A percentile compares a stretch with the other conserved stretches of the same genome.
phyloP scores from a whole-genome alignment of 768 basidiomycete species.

The Amyloporia xantha region DNA sequence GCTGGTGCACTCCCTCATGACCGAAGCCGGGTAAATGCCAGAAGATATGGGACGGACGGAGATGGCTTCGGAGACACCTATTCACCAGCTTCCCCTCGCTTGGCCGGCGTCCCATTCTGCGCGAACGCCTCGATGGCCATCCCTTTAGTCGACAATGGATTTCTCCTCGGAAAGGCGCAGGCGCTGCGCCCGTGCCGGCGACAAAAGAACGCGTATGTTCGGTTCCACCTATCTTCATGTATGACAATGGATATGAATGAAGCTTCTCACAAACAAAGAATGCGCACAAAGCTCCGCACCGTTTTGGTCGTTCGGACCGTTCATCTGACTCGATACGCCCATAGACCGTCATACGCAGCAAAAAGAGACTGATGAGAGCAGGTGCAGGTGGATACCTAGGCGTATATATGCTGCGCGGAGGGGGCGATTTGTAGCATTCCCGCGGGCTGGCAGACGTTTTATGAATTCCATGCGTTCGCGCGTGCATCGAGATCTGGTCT shows the following conservation, averaged over 20 bases:
- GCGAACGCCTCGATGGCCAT: slow-evolving; percentile 67
- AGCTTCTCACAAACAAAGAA: no score
- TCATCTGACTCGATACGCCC: slow-evolving; percentile 70
- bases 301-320: slow-evolving; percentile 52
- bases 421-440: slow-evolving; percentile 51
- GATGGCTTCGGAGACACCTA: slow-evolving; percentile 70
- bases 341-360: slow-evolving; percentile 53
- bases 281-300: no score
- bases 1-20: slow-evolving; percentile 43
- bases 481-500: slow-evolving; percentile 2
- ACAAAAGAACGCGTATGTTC: slow-evolving; percentile 85
- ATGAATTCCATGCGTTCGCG: slow-evolving; percentile 10
- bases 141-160: slow-evolving; percentile 76
- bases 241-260: slow-evolving; percentile 1
- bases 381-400: slow-evolving; percentile 75
- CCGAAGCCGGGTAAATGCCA: slow-evolving; percentile 74
- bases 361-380: slow-evolving; percentile 69
- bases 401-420: slow-evolving; percentile 68
- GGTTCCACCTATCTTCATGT: slow-evolving; percentile 53
- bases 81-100: slow-evolving; percentile 52
- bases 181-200: slow-evolving; percentile 67
- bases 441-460: slow-evolving; percentile 67
- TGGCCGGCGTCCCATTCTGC: slow-evolving; percentile 35
- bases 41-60: slow-evolving; percentile 77
- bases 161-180: slow-evolving; percentile 77